Evolutionary conservation across 805 yeast genomes (phyloP).

Genomic region (Myxozyma monticola): DNA sequence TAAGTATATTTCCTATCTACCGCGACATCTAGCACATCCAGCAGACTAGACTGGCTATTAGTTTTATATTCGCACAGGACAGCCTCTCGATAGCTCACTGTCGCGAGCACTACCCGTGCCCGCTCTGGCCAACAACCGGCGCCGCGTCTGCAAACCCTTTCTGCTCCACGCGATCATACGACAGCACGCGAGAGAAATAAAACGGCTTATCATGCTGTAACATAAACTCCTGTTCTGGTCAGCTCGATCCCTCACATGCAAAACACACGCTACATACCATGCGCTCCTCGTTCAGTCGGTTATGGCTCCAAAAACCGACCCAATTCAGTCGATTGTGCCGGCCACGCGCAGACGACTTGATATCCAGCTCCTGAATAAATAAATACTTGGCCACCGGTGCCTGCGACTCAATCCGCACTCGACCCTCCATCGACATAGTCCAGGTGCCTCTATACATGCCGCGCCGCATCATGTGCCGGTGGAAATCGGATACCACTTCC

Average conservation of each 20-base stretch:
- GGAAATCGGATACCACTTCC: slow-evolving; percentile 59
- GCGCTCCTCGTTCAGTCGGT: slow-evolving; percentile 55
- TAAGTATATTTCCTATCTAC: too few relatives aligned
- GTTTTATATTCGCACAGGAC: too few relatives aligned
- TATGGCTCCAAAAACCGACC: slow-evolving; percentile 60
- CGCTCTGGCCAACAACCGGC: neutral
- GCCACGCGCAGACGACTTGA: slow-evolving; percentile 60
- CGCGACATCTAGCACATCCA: too few relatives aligned
- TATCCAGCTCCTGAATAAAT: slow-evolving; percentile 35
- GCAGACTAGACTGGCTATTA: too few relatives aligned
- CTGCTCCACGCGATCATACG: slow-evolving; percentile 21
- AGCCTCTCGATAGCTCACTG: too few relatives aligned
- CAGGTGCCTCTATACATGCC: slow-evolving; percentile 28
- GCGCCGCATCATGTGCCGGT: slow-evolving; percentile 31
- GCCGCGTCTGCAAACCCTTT: slow-evolving; percentile 13
- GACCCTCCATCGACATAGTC: slow-evolving; percentile 27
- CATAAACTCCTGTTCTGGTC: slow-evolving; percentile 43
- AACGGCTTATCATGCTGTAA: slow-evolving; percentile 76
- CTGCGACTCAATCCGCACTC: slow-evolving; percentile 25
- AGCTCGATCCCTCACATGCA: too few relatives aligned
- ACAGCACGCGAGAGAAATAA: slow-evolving; percentile 52
- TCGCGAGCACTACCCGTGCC: neutral
- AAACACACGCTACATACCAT: slow-evolving; percentile 37
- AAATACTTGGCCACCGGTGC: slow-evolving; percentile 27
- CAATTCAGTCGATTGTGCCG: slow-evolving; percentile 73